phyloP scores from a whole-genome alignment of 495 filamentous ascomycete species.

The Neurospora africana region DNA sequence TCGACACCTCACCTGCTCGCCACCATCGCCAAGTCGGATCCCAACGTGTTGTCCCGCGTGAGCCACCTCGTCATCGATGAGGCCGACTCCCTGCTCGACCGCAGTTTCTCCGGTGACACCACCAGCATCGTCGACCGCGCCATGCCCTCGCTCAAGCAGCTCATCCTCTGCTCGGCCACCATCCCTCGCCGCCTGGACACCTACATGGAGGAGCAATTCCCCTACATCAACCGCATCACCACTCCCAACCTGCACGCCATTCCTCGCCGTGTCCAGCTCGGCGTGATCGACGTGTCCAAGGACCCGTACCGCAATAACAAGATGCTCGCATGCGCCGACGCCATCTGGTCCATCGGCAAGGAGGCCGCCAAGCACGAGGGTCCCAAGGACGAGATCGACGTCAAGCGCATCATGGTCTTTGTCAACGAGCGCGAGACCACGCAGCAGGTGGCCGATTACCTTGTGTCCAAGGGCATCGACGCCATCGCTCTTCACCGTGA shows the following conservation, averaged over 20 bases:
- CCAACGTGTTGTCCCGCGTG: conserved; percentile 80
- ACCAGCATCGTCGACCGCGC: conserved; percentile 67
- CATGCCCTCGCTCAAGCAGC: conserved; percentile 66
- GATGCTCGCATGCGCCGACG: conserved; percentile 81
- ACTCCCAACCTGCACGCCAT: conserved; percentile 95
- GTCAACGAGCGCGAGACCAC: conserved; percentile 95
- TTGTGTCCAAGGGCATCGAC: conserved; percentile 76
- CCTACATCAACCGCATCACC: conserved; percentile 70
- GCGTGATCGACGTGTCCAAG: conserved; percentile 81
- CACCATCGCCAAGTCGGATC: conserved; percentile 74
- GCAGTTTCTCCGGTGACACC: conserved; percentile 77
- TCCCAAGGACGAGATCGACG: conserved; percentile 35
- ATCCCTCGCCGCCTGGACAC: conserved; percentile 82
- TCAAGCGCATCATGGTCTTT: conserved; percentile 88
- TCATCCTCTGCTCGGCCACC: conserved; percentile 94
- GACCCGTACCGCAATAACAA: conserved; percentile 88
- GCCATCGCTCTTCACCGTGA: conserved; percentile 75
- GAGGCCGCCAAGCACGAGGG: conserved; percentile 48
- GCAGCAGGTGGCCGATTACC: conserved; percentile 66
- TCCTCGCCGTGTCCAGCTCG: conserved; percentile 85
- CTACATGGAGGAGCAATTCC: conserved; percentile 70
- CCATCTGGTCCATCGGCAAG: conserved; percentile 87
- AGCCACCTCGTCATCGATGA: conserved; percentile 84
- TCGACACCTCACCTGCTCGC: conserved; percentile 81
- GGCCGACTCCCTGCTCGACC: conserved; percentile 89